These are phyloP conservation scores for Stephania yunnanensis DNA, from an alignment of 164 flowering plant genomes.

Conservation along the genomic window DNA sequence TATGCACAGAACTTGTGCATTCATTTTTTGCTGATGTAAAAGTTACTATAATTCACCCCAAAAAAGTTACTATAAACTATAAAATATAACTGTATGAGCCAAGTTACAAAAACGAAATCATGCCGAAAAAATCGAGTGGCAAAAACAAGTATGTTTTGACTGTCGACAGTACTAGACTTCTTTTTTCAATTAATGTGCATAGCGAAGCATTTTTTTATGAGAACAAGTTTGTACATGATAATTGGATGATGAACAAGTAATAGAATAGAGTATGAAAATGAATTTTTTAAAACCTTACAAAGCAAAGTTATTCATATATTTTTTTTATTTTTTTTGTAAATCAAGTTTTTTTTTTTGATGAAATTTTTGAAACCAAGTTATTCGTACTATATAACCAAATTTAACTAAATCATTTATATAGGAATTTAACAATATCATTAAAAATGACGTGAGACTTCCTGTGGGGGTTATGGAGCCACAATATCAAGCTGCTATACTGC, in stretches of 20 bases:
- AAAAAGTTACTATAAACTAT: too few relatives aligned
- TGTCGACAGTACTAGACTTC: neutral
- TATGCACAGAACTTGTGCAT: too few relatives aligned
- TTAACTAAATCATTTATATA: too few relatives aligned
- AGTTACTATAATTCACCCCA: too few relatives aligned
- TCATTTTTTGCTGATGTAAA: too few relatives aligned
- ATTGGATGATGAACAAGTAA: neutral
- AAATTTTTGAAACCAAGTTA: too few relatives aligned
- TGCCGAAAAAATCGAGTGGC: neutral
- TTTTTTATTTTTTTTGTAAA: neutral
- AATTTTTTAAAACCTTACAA: neutral
- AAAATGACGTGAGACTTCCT: too few relatives aligned
- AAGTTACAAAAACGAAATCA: neutral
- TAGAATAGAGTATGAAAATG: neutral
- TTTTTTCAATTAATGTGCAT: neutral
- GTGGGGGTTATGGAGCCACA: too few relatives aligned
- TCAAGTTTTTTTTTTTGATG: neutral
- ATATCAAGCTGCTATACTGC: too few relatives aligned
- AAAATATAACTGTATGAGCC: neutral
- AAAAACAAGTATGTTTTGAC: neutral
- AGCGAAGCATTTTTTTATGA: neutral
- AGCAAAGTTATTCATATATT: neutral
- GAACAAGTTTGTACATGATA: neutral
- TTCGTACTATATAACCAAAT: too few relatives aligned
- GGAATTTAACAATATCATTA: too few relatives aligned